Evolutionary conservation across 163 green algal genomes (phyloP).

Genomic region (Scenedesmus sp.): DNA sequence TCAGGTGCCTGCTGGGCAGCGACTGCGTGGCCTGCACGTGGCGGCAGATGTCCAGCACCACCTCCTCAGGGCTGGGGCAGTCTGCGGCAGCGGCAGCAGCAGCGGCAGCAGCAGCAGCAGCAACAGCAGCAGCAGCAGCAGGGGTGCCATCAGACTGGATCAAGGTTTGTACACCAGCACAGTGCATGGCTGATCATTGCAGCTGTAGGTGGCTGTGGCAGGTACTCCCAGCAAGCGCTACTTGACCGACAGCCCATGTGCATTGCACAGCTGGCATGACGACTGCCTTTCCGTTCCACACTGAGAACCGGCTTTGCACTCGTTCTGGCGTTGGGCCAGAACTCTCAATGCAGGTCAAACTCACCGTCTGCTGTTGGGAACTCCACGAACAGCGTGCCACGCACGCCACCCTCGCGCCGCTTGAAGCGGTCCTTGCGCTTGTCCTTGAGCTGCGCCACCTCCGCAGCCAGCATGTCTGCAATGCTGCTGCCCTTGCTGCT

Average conservation of each 20-base stretch:
- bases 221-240: too few relatives aligned
- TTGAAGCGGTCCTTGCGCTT: constrained; percentile 63
- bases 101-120: not conserved
- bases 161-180: too few relatives aligned
- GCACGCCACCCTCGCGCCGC: constrained; percentile 68
- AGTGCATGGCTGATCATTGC: not conserved
- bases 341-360: not conserved
- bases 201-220: not conserved
- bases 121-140: not conserved
- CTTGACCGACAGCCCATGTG: too few relatives aligned
- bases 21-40: constrained; percentile 52
- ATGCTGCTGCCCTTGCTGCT: constrained; percentile 66
- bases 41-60: constrained; percentile 54
- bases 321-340: not conserved
- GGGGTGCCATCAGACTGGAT: too few relatives aligned
- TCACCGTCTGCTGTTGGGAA: constrained; percentile 60
- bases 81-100: constrained; percentile 42
- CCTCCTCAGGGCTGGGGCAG: constrained; percentile 56
- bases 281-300: not conserved
- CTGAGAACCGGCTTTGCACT: not conserved
- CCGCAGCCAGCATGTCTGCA: constrained; percentile 67
- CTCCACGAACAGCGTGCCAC: constrained; percentile 68
- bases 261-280: not conserved
- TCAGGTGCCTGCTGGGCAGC: constrained; percentile 62
- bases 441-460: constrained; percentile 82